These are phyloP conservation scores for Strigomonas galati DNA, from an alignment of 208 protist genomes.

Conservation along the genomic window DNA sequence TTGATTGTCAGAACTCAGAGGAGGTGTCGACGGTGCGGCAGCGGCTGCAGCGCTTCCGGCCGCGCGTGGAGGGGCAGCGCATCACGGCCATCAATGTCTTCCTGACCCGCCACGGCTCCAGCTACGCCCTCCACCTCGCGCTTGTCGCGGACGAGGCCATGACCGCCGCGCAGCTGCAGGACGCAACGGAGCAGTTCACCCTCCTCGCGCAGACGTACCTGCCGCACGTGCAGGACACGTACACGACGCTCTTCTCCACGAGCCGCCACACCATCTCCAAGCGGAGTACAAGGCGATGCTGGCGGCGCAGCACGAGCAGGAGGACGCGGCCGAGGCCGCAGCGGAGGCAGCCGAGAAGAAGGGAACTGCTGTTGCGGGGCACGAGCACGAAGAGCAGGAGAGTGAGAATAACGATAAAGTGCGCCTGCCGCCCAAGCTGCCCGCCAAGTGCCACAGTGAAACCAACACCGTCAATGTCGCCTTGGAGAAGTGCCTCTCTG, in stretches of 20 bases:
- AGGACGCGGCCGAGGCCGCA: background rate
- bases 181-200: conserved; percentile 45
- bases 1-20: conserved; percentile 74
- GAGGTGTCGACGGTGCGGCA: conserved; percentile 62
- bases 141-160: conserved; percentile 48
- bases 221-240: conserved; percentile 65
- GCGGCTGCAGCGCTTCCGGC: conserved; percentile 54
- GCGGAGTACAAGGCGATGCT: conserved; percentile 18
- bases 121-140: conserved; percentile 72
- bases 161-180: conserved; percentile 32
- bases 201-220: conserved; percentile 32
- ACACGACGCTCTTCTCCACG: conserved; percentile 38
- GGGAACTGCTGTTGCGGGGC: no score
- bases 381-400: background rate
- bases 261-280: conserved; percentile 26
- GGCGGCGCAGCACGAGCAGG: background rate
- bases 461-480: conserved; percentile 47
- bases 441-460: conserved; percentile 19
- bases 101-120: conserved; percentile 80
- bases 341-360: background rate
- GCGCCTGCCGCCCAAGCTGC: conserved; percentile 1
- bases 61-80: conserved; percentile 25
- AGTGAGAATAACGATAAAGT: background rate
- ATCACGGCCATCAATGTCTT: conserved; percentile 76
- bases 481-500: conserved; percentile 34